phyloP scores from a whole-genome alignment of 805 yeast genomes.

The Phaffomyces antillensis region DNA sequence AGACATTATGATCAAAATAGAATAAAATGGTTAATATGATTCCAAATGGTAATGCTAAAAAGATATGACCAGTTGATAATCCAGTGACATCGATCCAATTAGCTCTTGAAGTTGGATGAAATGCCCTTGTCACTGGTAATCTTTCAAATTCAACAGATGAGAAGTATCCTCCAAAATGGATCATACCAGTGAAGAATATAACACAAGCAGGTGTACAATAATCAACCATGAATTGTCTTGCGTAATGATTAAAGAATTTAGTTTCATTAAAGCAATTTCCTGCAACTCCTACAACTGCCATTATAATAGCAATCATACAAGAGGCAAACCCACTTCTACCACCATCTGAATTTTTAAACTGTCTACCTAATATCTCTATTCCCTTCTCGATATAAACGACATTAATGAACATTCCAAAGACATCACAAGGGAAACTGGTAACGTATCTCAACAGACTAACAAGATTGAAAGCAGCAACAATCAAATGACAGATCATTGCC shows the following conservation, averaged over 20 bases:
- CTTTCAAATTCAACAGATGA: slow-evolving; percentile 46
- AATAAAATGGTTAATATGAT: slow-evolving; percentile 74
- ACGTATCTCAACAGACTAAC: slow-evolving; percentile 64
- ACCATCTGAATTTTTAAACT: slow-evolving; percentile 41
- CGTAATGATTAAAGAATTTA: slow-evolving; percentile 48
- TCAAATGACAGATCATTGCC: slow-evolving; percentile 76
- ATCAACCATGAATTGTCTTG: slow-evolving; percentile 71
- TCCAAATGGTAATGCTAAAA: slow-evolving; percentile 91
- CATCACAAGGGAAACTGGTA: slow-evolving; percentile 81
- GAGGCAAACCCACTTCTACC: slow-evolving; percentile 61
- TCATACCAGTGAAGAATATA: slow-evolving; percentile 85
- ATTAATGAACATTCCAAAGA: slow-evolving; percentile 87
- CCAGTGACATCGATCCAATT: slow-evolving; percentile 35
- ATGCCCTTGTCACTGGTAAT: slow-evolving; percentile 67
- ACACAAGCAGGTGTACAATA: slow-evolving; percentile 82
- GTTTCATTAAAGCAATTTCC: slow-evolving; percentile 46
- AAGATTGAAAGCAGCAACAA: slow-evolving; percentile 62
- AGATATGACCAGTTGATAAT: slow-evolving; percentile 60
- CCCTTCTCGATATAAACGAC: slow-evolving; percentile 88
- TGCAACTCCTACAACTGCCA: slow-evolving; percentile 70
- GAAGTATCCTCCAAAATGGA: slow-evolving; percentile 83
- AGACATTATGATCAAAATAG: slow-evolving; percentile 93
- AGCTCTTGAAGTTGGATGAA: slow-evolving; percentile 55
- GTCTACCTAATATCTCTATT: slow-evolving; percentile 68
- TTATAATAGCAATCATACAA: slow-evolving; percentile 63